Percentiles rank a stretch among this genome's conserved stretches.
These are phyloP conservation scores for Pyrenochaeta sp. DNA, from an alignment of 2,329 filamentous ascomycete genomes.

Conservation along the genomic window DNA sequence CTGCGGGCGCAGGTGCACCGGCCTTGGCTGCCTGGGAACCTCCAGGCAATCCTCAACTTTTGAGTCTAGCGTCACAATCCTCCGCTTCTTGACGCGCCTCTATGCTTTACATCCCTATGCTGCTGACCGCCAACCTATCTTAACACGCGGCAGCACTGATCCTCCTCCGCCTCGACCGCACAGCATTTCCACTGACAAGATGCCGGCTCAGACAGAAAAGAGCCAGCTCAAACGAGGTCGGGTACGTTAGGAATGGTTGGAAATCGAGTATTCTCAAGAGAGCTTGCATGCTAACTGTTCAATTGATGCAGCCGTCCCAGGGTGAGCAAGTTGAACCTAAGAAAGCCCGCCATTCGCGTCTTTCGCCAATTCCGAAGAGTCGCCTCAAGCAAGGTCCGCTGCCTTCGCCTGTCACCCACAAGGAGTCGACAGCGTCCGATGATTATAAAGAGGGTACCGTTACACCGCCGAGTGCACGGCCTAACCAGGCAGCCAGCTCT, in stretches of 20 bases:
- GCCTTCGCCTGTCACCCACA: slow-evolving; percentile 80
- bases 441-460: slow-evolving; percentile 73
- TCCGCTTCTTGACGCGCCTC: slow-evolving; percentile 17
- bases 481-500: slow-evolving; percentile 57
- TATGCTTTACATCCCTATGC: slow-evolving; percentile 29
- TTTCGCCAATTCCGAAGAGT: slow-evolving; percentile 61
- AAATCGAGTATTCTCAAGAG: neutral
- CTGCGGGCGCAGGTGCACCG: slow-evolving; percentile 3
- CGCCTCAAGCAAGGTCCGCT: slow-evolving; percentile 65
- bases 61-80: slow-evolving; percentile 27
- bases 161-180: slow-evolving; percentile 25
- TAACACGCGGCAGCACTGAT: slow-evolving; percentile 34
- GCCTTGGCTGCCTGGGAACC: slow-evolving; percentile 28
- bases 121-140: slow-evolving; percentile 23
- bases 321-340: slow-evolving; percentile 74
- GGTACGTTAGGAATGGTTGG: slow-evolving; percentile 60
- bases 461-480: slow-evolving; percentile 64
- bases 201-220: slow-evolving; percentile 72
- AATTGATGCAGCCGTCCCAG: slow-evolving; percentile 66
- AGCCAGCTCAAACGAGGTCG: slow-evolving; percentile 84
- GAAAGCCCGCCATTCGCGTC: slow-evolving; percentile 80
- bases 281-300: slow-evolving; percentile 26
- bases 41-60: slow-evolving; percentile 26
- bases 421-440: slow-evolving; percentile 69
- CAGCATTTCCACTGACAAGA: slow-evolving; percentile 36